Evolutionary conservation across 176 grass and related monocot genomes (phyloP).

Genomic region (barley (Hordeum vulgare)): DNA sequence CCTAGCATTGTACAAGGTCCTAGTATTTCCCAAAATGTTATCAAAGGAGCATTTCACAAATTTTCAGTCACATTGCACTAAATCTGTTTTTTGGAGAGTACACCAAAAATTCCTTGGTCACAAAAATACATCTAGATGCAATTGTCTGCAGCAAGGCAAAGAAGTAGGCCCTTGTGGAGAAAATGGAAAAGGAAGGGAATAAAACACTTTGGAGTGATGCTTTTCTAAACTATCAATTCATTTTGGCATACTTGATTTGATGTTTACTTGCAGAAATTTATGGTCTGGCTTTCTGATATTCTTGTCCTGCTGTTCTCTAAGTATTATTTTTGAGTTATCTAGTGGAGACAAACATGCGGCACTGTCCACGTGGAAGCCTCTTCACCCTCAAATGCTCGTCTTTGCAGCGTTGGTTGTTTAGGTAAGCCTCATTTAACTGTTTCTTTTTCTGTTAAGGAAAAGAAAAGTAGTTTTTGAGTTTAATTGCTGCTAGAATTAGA

Average conservation of each 20-base stretch:
- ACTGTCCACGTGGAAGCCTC: conserved; percentile 16
- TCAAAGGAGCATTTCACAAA: background rate
- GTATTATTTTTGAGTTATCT: background rate
- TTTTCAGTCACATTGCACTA: background rate
- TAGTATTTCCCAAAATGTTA: background rate
- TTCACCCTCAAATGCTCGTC: conserved; percentile 10
- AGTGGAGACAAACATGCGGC: conserved; percentile 20
- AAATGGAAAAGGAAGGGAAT: conserved; percentile 19
- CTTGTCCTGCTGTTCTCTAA: conserved; percentile 11
- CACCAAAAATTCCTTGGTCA: background rate
- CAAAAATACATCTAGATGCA: conserved; percentile 5
- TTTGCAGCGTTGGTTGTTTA: conserved; percentile 11
- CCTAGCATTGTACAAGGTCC: too few relatives aligned
- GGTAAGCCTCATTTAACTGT: conserved; percentile 7
- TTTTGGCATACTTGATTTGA: conserved; percentile 28
- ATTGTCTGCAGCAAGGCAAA: background rate
- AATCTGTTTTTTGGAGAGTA: background rate
- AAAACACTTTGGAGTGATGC: conserved; percentile 22
- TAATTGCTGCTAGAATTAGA: conserved; percentile 42
- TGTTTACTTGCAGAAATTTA: conserved; percentile 13
- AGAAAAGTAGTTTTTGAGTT: conserved; percentile 24
- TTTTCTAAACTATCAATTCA: conserved; percentile 29
- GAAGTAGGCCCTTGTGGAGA: conserved; percentile 4
- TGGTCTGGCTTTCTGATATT: conserved; percentile 22
- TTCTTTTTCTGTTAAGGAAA: conserved; percentile 45